Conservation (phyloP, 768 basidiomycete genomes). For the Russula earlei region DNA sequence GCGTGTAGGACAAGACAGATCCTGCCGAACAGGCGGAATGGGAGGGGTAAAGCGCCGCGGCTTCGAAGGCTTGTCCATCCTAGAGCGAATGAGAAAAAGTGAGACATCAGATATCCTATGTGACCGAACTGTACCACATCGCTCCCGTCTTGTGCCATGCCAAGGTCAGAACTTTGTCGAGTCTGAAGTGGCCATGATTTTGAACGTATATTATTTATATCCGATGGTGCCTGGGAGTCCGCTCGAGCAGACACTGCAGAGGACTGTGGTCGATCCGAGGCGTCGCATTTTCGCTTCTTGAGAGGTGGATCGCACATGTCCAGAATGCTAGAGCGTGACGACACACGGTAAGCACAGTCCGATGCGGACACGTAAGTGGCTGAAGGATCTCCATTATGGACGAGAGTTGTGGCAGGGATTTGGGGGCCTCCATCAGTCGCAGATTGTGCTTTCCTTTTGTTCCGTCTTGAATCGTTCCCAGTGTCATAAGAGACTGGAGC, state of each 20-base stretch:
- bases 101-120: no score
- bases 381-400: not conserved
- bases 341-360: not conserved
- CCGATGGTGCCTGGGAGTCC: not conserved
- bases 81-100: not conserved
- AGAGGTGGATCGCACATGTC: not conserved
- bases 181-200: not conserved
- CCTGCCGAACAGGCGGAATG: not conserved
- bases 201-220: not conserved
- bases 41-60: not conserved
- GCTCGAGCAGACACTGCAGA: not conserved
- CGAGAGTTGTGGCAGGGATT: not conserved
- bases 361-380: slow-evolving; percentile 8
- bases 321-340: not conserved
- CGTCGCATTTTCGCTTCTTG: slow-evolving; percentile 3
- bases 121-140: not conserved
- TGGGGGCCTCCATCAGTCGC: not conserved
- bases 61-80: not conserved
- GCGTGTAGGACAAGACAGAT: not conserved
- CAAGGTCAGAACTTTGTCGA: not conserved
- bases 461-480: not conserved
- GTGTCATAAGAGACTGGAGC: not conserved
- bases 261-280: not conserved
- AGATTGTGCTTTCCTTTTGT: slow-evolving; percentile 1
- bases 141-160: not conserved